Evolutionary conservation across 2,329 filamentous ascomycete species (phyloP).

Genomic region (Fulvia fulva): DNA sequence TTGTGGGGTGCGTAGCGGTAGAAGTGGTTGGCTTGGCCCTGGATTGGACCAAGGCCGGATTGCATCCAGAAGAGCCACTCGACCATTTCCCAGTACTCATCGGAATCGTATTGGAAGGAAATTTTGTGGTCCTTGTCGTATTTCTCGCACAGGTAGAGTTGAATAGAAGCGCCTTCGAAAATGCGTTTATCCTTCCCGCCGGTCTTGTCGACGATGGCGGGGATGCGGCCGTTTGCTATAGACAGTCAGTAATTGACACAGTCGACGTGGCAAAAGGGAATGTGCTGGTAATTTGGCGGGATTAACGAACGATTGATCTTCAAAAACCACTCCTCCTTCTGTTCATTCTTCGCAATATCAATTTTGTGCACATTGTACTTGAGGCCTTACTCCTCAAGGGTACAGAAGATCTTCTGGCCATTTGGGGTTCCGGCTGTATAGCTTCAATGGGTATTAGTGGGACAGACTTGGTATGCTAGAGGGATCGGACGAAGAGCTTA

Average conservation of each 20-base stretch:
- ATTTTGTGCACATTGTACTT: slow-evolving; percentile 36
- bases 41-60: slow-evolving; percentile 39
- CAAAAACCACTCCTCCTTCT: slow-evolving; percentile 46
- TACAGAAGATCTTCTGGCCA: slow-evolving; percentile 33
- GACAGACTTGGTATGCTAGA: too few species aligned
- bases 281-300: too few species aligned
- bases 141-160: slow-evolving; percentile 43
- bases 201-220: slow-evolving; percentile 42
- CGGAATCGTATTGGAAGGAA: slow-evolving; percentile 26
- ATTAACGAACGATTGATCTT: slow-evolving; percentile 39
- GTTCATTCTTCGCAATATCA: slow-evolving; percentile 42
- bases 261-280: neutral
- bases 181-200: slow-evolving; percentile 25
- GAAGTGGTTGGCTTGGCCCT: slow-evolving; percentile 48
- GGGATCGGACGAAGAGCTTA: neutral
- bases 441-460: too few species aligned
- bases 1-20: slow-evolving; percentile 41
- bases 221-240: slow-evolving; percentile 47
- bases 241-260: neutral
- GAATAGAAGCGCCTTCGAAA: slow-evolving; percentile 46
- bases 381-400: slow-evolving; percentile 33
- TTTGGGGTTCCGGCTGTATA: slow-evolving; percentile 34
- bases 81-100: slow-evolving; percentile 43
- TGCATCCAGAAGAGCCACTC: slow-evolving; percentile 48
- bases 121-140: slow-evolving; percentile 41